Evolutionary conservation across 2,329 filamentous ascomycete species (phyloP).

Genomic region (Ascochyta fabae): DNA sequence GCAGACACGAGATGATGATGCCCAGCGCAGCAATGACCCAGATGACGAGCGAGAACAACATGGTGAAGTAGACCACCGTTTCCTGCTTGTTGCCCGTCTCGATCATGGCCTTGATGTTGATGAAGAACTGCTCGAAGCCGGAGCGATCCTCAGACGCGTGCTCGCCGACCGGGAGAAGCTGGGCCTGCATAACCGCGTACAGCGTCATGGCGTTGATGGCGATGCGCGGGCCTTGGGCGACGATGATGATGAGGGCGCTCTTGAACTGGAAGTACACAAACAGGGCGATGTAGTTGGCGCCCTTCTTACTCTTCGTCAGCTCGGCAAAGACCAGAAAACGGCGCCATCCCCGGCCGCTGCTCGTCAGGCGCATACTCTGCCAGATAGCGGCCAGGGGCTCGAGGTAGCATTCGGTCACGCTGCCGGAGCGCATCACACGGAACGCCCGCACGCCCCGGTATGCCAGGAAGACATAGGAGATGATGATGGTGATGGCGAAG

Average conservation of each 20-base stretch:
- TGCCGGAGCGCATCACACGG: slow-evolving; percentile 81
- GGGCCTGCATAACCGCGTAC: slow-evolving; percentile 79
- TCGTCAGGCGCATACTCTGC: slow-evolving; percentile 78
- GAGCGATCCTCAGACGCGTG: slow-evolving; percentile 65
- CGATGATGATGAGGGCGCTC: slow-evolving; percentile 81
- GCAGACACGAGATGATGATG: slow-evolving; percentile 74
- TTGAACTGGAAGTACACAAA: slow-evolving; percentile 88
- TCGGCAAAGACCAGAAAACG: slow-evolving; percentile 92
- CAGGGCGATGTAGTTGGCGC: slow-evolving; percentile 85
- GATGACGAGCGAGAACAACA: slow-evolving; percentile 89
- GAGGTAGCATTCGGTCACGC: slow-evolving; percentile 89
- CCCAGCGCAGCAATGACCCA: slow-evolving; percentile 82
- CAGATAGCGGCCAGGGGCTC: slow-evolving; percentile 85
- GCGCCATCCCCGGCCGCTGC: slow-evolving; percentile 76
- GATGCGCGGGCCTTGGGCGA: slow-evolving; percentile 92
- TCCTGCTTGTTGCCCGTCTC: slow-evolving; percentile 73
- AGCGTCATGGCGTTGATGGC: slow-evolving; percentile 89
- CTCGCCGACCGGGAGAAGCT: slow-evolving; percentile 69
- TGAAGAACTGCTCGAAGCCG: slow-evolving; percentile 76
- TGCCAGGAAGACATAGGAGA: slow-evolving; percentile 81
- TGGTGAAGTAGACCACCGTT: slow-evolving; percentile 82
- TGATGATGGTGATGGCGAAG: slow-evolving; percentile 88
- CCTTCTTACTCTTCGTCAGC: slow-evolving; percentile 89
- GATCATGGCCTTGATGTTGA: slow-evolving; percentile 78
- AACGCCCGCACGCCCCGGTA: slow-evolving; percentile 82